A percentile compares a stretch with the other conserved stretches of the same genome.
These are phyloP conservation scores for Tetraselmis striata DNA, from an alignment of 139 green algal species.

Conservation along the genomic window DNA sequence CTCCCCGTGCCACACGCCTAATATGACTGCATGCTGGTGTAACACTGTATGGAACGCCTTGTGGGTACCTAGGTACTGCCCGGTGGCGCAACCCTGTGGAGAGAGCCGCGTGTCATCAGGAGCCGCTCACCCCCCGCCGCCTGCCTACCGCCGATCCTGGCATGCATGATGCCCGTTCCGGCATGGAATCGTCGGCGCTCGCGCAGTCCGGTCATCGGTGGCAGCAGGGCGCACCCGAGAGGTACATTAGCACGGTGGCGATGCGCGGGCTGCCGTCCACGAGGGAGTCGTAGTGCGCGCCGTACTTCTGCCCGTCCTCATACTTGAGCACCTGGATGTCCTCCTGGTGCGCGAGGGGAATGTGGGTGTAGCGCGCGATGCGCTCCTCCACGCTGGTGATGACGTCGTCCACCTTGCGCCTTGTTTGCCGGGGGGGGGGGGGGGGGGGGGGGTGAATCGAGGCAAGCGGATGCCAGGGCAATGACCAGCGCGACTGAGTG, in stretches of 20 bases:
- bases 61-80: no score
- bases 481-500: neutral
- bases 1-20: no score
- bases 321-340: slow-evolving; percentile 81
- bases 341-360: slow-evolving; percentile 67
- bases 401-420: slow-evolving; percentile 33
- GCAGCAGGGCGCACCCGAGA: slow-evolving; percentile 5
- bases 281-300: slow-evolving; percentile 66
- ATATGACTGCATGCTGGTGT: no score
- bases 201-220: no score
- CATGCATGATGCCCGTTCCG: no score
- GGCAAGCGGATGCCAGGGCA: neutral
- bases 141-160: no score
- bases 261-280: slow-evolving; percentile 40
- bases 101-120: no score
- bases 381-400: slow-evolving; percentile 55
- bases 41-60: no score
- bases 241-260: slow-evolving; percentile 76
- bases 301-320: slow-evolving; percentile 75
- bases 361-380: slow-evolving; percentile 60
- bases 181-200: no score
- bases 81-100: no score
- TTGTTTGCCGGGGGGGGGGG: neutral
- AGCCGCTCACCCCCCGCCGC: no score
- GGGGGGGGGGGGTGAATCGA: neutral